Base-by-base conservation (phyloP, 2,329 filamentous ascomycete species). In the Cladorrhinum sp. region DNA sequence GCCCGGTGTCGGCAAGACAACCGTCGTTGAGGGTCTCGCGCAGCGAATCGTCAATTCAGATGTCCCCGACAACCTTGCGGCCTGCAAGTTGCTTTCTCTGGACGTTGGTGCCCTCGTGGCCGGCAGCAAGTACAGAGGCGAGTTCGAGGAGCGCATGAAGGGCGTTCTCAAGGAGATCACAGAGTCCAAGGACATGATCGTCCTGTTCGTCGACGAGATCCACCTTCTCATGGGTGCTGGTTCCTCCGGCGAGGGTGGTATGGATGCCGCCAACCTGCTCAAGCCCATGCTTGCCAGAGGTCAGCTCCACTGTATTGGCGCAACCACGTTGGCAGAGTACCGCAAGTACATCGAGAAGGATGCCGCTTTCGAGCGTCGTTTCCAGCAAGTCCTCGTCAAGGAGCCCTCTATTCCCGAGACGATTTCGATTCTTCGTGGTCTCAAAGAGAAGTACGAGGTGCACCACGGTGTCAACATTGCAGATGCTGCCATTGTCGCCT, bases 91-190 rank as follows among this genome's bases (percentile, higher is more conserved):
- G 62, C 87, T 99, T 60, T 97, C 95, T 3, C 86, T 99, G 51
- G 95, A 99, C 71, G 94, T 99, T 53, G 95, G 95, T 69, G 90
- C 94, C 23, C 82, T 99, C 60, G 94, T 99, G 65, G 95, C 95
- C 61, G 95, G 95, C 68, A 97, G 92, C 85, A 99, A 99, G 79
- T 99, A 96, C 80, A 88, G 95, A 55, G 95, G 95, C 79, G 95
- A 99, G 75, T 99, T 99, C 62, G 95, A 99, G 75, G 95, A 99
- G 81, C 87, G 95, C 69, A 98, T 99, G 93, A 99, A 99, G 84
- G 93, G 94, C 59, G 95, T 99, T 4, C 77, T 99, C 70, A 99
- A 98, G 76, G 95, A 99, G 78, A 96, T 99, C 62, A 85, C 93
- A 68, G 88, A 96, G 60, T 92, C 92, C 56, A 96, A 95, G 74